These are phyloP conservation scores for Oryza longistaminata DNA, from an alignment of 176 grass and related monocot genomes.

Conservation along the genomic window DNA sequence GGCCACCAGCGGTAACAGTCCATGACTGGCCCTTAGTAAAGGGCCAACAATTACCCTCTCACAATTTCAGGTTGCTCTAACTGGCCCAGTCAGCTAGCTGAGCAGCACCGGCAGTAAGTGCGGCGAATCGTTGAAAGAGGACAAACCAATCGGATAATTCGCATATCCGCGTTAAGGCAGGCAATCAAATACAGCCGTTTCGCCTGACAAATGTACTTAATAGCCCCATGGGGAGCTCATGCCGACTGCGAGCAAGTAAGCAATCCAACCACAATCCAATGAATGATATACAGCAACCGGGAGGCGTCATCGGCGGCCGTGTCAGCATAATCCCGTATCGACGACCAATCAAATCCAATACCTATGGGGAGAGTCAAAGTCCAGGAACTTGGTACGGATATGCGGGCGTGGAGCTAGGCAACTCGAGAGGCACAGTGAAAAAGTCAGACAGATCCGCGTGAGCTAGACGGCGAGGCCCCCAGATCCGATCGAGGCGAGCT, in stretches of 20 bases:
- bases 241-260: neutral
- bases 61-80: neutral
- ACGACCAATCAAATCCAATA: neutral
- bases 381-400: neutral
- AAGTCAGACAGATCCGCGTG: constrained; percentile 26
- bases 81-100: neutral
- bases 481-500: constrained; percentile 32
- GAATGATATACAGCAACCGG: neutral
- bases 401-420: neutral
- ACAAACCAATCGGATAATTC: neutral
- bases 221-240: neutral
- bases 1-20: neutral
- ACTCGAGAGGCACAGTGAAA: neutral
- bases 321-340: neutral
- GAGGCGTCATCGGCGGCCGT: neutral
- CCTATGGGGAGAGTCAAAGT: too few species aligned
- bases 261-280: too few species aligned
- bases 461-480: neutral
- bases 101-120: neutral
- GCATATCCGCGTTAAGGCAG: neutral
- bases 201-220: neutral
- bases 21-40: neutral
- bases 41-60: neutral
- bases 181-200: neutral
- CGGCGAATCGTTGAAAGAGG: neutral